Percentiles rank a stretch among this genome's conserved stretches.
phyloP scores from a whole-genome alignment of 1,284 basidiomycete genomes.

The Lentinula novae-zelandiae region DNA sequence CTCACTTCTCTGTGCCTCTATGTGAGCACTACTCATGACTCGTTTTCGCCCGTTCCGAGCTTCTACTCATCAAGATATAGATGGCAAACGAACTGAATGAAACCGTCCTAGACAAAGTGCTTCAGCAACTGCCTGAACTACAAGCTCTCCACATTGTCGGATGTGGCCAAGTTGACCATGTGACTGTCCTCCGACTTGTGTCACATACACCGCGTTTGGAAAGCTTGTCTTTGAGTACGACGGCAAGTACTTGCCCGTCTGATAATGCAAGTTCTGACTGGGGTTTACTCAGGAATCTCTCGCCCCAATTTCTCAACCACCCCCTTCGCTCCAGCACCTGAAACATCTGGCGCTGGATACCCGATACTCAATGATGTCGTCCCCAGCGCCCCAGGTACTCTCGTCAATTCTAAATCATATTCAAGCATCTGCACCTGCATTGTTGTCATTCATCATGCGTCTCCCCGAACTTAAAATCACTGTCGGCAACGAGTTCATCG shows the following conservation, averaged over 20 bases:
- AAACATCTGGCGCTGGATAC: slow-evolving; percentile 53
- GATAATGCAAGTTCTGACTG: neutral
- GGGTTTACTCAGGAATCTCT: slow-evolving; percentile 35
- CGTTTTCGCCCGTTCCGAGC: neutral
- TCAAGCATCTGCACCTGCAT: slow-evolving; percentile 33
- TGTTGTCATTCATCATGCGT: slow-evolving; percentile 46
- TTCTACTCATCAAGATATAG: slow-evolving; percentile 30
- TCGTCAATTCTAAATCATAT: slow-evolving; percentile 33
- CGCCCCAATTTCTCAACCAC: slow-evolving; percentile 23
- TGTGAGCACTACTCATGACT: slow-evolving; percentile 34
- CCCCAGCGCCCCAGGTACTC: slow-evolving; percentile 32
- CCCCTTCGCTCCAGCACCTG: slow-evolving; percentile 40
- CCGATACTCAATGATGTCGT: slow-evolving; percentile 31
- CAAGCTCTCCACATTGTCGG: slow-evolving; percentile 54
- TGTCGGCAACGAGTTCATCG: slow-evolving; percentile 36
- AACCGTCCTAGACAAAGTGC: slow-evolving; percentile 40
- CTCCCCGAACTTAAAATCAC: slow-evolving; percentile 40
- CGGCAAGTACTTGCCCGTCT: slow-evolving; percentile 34
- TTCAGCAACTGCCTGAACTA: slow-evolving; percentile 48
- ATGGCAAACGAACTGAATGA: slow-evolving; percentile 52
- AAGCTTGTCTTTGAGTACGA: slow-evolving; percentile 54
- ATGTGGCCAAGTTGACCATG: slow-evolving; percentile 54
- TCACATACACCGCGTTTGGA: slow-evolving; percentile 48
- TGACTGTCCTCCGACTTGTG: slow-evolving; percentile 40
- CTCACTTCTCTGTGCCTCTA: slow-evolving; percentile 52